Evolutionary conservation across 306 rosid species (phyloP), one percentile per base, ranked within the genome.

Genomic region (Quercus wislizeni): DNA sequence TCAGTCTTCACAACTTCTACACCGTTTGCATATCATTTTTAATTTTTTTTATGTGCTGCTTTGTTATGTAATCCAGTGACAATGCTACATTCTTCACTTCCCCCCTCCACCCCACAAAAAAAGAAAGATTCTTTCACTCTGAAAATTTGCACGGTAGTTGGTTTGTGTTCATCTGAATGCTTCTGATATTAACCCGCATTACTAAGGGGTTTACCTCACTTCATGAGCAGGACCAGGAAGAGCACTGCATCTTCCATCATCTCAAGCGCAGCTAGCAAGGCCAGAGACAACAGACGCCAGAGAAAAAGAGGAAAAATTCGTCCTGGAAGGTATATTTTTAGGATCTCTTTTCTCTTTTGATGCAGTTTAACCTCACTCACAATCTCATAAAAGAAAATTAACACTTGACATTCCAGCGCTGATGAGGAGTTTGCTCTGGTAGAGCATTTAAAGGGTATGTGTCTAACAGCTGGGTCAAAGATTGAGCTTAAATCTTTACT

Each of bases 291-390:
- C 46, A 87, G 92, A 85, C 96, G 98, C 27, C 99, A 93, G 86
- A 93, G 87, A 64, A 95, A 94, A 80, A 91, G 90, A 82, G 99
- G 98, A 68, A 95, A 93, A 86, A 95, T 95, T 76, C 99, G 99
- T 75, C 92, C 96, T 3, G 99, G 99, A 46, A 93, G 99, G 99
- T 95, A 87, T 31, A 41, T 8, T 41, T 41, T 8, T 41, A 8
- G 46, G 12, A 8, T 41, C 11, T 41, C 11, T 41, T 38, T 38
- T 41, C 46, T 41, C 46, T 23, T 23, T 14, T 62, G 62, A 55
- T 55, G 69, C 33, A 9, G 17, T 38, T 21, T 27, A 12, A 28
- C 20, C 10, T 79, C 80, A 57, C 14, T 35, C 64, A 74, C 52
- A 51, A 61, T 59, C 67, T 76, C 65, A 63, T 57, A 72, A 28